Evolutionary conservation across 2,329 filamentous ascomycete genomes (phyloP), one percentile per base, ranked within the genome.

Genomic region (Stemphylium vesicarium): DNA sequence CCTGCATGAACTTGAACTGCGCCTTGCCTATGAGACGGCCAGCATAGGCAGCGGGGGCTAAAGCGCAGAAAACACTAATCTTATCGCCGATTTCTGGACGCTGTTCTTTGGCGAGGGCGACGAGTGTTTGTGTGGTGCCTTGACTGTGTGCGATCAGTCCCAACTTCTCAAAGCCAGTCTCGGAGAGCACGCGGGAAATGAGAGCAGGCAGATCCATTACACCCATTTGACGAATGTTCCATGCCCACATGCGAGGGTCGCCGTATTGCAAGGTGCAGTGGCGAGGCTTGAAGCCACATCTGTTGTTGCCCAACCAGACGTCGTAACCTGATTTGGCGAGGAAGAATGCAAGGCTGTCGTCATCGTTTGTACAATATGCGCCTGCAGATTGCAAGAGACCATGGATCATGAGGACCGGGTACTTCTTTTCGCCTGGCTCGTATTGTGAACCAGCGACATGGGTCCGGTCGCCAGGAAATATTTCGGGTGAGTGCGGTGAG

Each of bases 191-290:
- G 5, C 91, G 86, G 0, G 89, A 91, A 1, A 90, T 84, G 31
- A 97, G 82, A 0, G 93, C 92, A 0, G 93, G 84, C 2, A 98
- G 82, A 71, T 98, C 94, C 70, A 96, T 86, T 1, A 93, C 88
- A 3, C 92, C 94, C 90, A 97, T 96, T 69, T 96, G 91, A 0
- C 91, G 86, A 50, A 97, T 96, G 63, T 96, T 58, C 94, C 94
- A 98, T 36, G 88, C 87, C 94, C 94, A 97, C 91, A 97, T 96
- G 26, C 92, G 85, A 1, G 94, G 93, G 69, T 98, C 94, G 3
- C 79, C 79, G 62, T 89, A 87, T 2, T 85, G 77, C 35, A 97
- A 83, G 18, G 88, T 77, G 2, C 82, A 84, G 70, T 98, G 94
- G 60, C 87, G 84, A 0, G 94, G 93, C 0, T 84, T 80, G 75